Base-by-base conservation (phyloP, 2,329 filamentous ascomycete genomes). In the Fusarium redolens region DNA sequence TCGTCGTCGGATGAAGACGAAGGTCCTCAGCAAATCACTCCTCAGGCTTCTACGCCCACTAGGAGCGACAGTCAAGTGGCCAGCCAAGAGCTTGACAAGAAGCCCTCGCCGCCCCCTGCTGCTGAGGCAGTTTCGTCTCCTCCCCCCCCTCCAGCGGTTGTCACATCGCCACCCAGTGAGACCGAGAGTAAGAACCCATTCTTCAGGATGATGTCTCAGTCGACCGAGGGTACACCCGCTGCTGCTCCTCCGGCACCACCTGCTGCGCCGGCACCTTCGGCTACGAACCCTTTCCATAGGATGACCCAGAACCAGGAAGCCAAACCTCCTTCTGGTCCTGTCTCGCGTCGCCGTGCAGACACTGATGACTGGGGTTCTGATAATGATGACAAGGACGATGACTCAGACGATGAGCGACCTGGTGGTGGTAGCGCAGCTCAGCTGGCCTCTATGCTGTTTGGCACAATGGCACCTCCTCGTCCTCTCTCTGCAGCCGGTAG, bases 231-330 rank as follows among this genome's bases (percentile, higher is more conserved):
- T 59, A 80, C 83, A 17, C 77, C 82, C 18, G 78, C 83, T 35
- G 79, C 83, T 37, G 79, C 84, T 69, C 82, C 84, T 58, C 80
- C 82, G 22, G 81, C 82, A 30, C 81, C 80, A 33, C 79, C 81
- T 51, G 79, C 81, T 31, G 82, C 81, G 40, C 82, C 79, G 28
- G 79, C 73, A 37, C 80, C 85, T 38, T 79, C 81, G 28, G 81
- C 78, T n/a, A 98, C 94, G 14, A 99, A 99, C 80, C 96, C 96
- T 8, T 99, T 98, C 90, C 93, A 97, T 81, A 93, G 95, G 63
- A 90, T 97, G 79, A 90, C 92, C 9, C 90, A 92, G 76, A 88
- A 93, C 13, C 90, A 92, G 75, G 88, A 93, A 71, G 83, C 83
- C 65, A 87, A 86, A 79, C 81, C 85, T 68, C 81, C 80, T 51